phyloP scores from a whole-genome alignment of 352 stramenopile genomes.

The Pythium biforme region DNA sequence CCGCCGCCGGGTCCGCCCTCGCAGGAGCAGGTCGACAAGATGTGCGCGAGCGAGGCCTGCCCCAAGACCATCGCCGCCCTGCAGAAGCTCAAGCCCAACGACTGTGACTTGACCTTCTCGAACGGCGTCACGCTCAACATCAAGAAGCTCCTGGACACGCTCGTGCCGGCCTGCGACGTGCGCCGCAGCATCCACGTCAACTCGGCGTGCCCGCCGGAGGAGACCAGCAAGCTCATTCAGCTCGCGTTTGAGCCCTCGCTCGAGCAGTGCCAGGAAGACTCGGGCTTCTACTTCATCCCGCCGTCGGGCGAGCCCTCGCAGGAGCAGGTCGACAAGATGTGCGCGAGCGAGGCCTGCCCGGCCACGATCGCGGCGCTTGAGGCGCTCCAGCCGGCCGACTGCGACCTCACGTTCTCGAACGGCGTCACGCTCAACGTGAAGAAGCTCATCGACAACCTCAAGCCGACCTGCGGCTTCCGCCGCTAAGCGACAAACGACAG shows the following conservation, averaged over 20 bases:
- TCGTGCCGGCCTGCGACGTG: constrained; percentile 32
- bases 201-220: background rate
- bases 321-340: constrained; percentile 12
- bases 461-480: constrained; percentile 24
- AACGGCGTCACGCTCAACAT: constrained; percentile 40
- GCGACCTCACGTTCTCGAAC: constrained; percentile 40
- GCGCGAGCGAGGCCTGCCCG: constrained; percentile 6
- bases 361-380: constrained; percentile 34
- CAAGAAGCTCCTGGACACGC: constrained; percentile 38
- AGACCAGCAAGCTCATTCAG: constrained; percentile 1
- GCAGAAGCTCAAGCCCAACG: constrained; percentile 30
- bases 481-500: too few species aligned
- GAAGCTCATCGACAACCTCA: constrained; percentile 37
- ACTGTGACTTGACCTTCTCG: constrained; percentile 44
- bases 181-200: background rate
- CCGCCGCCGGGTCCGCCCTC: constrained; percentile 3
- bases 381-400: constrained; percentile 36
- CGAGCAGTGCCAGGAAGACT: constrained; percentile 4
- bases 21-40: constrained; percentile 3
- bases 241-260: constrained; percentile 10
- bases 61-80: constrained; percentile 32
- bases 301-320: background rate
- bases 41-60: constrained; percentile 7
- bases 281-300: constrained; percentile 13
- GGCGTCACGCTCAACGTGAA: constrained; percentile 45